Evolutionary conservation across 306 rosid genomes (phyloP), one percentile per base, ranked within the genome.

Genomic region (Sicyos edulis): DNA sequence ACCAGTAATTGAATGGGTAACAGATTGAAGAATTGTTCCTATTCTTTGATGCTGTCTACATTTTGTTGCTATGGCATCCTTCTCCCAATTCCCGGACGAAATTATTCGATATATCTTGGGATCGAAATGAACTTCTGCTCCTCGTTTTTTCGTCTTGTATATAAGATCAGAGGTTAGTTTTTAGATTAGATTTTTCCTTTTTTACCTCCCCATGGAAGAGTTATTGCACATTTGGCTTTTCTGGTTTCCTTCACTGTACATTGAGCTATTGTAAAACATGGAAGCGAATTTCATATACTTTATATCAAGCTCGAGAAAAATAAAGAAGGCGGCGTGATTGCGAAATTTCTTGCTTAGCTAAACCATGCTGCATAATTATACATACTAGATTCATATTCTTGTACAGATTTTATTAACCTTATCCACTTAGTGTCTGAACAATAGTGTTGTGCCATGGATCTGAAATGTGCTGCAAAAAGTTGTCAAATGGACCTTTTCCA

Each of bases 371-470:
- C 70, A 5, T 17, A 4, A 50, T 63, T 63, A n/a, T 17, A 37
- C 47, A 9, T 9, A n/a, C 21, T 63, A 37, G 15, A 37, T 37
- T 63, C 12, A 65, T 19, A 10, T 49, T 50, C 24, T 49, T 50
- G 45, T 22, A 22, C 10, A 69, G 34, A 69, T 69, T 49, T 68
- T 15, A 50, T 21, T 67, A 49, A 26, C 47, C 56, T 40, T 67
- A 67, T 47, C 72, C 56, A 61, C 56, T 47, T 1, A 95, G 61
- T 66, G 95, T 95, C 72, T 95, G 92, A 78, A 95, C 54, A 66
- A 95, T 91, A 78, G 96, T 95, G 91, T 95, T 95, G 88, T 95
- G 99, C 99, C 99, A 95, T 79, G 99, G 99, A 75, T 91, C 99
- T 0, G 96, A 84, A 15, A 95, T 21, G 84, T 95, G 97, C 97